Percentiles rank a stretch among this genome's conserved stretches.
Conservation (phyloP, 2,329 filamentous ascomycete genomes). For the Beauveria sp. region DNA sequence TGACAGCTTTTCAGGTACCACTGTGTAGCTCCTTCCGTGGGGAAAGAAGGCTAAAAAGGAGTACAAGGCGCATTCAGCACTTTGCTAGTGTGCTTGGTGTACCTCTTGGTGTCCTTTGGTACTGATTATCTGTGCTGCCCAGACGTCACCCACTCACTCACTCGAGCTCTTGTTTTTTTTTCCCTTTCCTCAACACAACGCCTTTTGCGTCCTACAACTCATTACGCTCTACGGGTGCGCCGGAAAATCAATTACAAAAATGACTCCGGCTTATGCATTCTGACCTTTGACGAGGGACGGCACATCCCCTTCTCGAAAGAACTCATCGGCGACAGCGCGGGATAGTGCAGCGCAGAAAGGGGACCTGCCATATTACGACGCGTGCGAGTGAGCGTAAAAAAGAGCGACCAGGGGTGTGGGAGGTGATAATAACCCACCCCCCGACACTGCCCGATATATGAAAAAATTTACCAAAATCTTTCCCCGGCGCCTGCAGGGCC, state of each 20-base stretch:
- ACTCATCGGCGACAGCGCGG: neutral
- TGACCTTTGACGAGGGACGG: neutral
- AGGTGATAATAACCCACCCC: neutral
- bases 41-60: neutral
- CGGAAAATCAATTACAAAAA: neutral
- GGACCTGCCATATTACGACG: neutral
- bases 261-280: neutral
- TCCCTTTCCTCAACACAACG: neutral
- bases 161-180: conserved; percentile 4
- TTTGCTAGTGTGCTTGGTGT: neutral
- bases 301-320: neutral
- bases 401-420: neutral
- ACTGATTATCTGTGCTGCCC: neutral
- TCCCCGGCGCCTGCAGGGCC: conserved; percentile 24
- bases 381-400: neutral
- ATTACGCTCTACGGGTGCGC: neutral
- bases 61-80: neutral
- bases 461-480: conserved; percentile 31
- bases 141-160: neutral
- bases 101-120: neutral
- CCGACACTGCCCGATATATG: conserved; percentile 17
- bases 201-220: neutral
- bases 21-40: neutral
- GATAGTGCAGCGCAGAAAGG: neutral
- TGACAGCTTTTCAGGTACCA: neutral